phyloP scores from a whole-genome alignment of 2,329 filamentous ascomycete species.

The Aspergillus brasiliensis region DNA sequence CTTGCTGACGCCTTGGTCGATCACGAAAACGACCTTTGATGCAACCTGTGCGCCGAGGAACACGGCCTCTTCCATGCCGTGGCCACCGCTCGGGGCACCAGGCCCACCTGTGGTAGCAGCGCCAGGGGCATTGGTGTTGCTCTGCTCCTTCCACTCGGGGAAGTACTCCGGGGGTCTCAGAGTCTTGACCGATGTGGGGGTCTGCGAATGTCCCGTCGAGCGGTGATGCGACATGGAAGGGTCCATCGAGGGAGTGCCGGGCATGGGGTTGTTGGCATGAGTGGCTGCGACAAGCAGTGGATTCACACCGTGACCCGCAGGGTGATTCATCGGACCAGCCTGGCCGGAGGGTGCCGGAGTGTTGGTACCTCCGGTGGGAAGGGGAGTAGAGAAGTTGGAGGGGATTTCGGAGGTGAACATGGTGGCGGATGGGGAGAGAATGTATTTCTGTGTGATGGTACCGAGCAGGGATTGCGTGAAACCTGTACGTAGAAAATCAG shows the following conservation, averaged over 20 bases:
- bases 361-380: conserved; percentile 87
- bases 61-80: conserved; percentile 73
- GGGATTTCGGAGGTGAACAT: conserved; percentile 98
- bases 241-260: conserved; percentile 41
- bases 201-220: conserved; percentile 68
- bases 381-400: conserved; percentile 87
- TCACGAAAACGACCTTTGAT: conserved; percentile 71
- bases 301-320: conserved; percentile 69
- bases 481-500: conserved; percentile 48
- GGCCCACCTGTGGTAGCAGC: conserved; percentile 47
- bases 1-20: conserved; percentile 67
- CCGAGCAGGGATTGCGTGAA: conserved; percentile 87
- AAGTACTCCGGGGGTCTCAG: conserved; percentile 81
- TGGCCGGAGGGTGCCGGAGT: conserved; percentile 61
- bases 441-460: conserved; percentile 76
- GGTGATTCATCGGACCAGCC: conserved; percentile 57
- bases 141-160: conserved; percentile 82
- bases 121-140: conserved; percentile 39
- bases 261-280: conserved; percentile 43
- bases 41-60: conserved; percentile 89
- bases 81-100: conserved; percentile 27
- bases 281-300: conserved; percentile 91
- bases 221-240: conserved; percentile 48
- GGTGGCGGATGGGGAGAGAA: conserved; percentile 89
- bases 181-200: conserved; percentile 80